These are phyloP conservation scores for Pulveroboletus ravenelii DNA, from an alignment of 768 basidiomycete genomes.

Conservation along the genomic window DNA sequence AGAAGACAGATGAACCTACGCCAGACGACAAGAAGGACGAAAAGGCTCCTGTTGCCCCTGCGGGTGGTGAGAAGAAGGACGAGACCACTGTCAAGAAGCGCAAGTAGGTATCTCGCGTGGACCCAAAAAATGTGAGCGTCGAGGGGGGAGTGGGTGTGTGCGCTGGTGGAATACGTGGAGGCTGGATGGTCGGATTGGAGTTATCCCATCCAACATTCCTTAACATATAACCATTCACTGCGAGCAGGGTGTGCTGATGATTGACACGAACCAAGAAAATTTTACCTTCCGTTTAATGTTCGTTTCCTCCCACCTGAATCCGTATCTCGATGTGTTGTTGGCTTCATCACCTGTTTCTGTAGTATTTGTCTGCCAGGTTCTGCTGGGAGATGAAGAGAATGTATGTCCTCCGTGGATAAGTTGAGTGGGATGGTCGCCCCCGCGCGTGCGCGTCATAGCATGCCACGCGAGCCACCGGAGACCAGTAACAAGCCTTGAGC, in stretches of 20 bases:
- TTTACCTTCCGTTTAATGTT: conserved; percentile 2
- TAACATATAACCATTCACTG: conserved; percentile 6
- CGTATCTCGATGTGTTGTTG: conserved; percentile 6
- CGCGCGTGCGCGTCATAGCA: too few relatives aligned
- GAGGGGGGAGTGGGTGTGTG: neutral
- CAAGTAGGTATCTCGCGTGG: conserved; percentile 36
- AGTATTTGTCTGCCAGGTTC: conserved; percentile 8
- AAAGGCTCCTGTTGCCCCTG: conserved; percentile 62
- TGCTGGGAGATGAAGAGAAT: conserved; percentile 15
- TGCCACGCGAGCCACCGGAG: too few relatives aligned
- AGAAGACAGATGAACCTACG: conserved; percentile 69
- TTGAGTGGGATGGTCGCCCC: neutral
- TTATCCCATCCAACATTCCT: conserved; percentile 5
- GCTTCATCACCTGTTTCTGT: conserved; percentile 17
- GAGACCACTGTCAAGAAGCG: conserved; percentile 72
- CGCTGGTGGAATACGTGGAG: conserved; percentile 9
- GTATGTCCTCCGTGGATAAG: conserved; percentile 17
- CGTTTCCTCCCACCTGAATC: neutral
- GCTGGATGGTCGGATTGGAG: conserved; percentile 4
- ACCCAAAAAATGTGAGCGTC: conserved; percentile 8
- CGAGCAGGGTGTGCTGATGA: conserved; percentile 6
- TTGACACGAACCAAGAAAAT: conserved; percentile 1
- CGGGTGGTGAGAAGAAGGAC: conserved; percentile 70
- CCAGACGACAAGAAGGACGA: conserved; percentile 65
- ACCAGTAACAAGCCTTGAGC: neutral